phyloP scores from a whole-genome alignment of 768 basidiomycete genomes.

The Russula sp. region DNA sequence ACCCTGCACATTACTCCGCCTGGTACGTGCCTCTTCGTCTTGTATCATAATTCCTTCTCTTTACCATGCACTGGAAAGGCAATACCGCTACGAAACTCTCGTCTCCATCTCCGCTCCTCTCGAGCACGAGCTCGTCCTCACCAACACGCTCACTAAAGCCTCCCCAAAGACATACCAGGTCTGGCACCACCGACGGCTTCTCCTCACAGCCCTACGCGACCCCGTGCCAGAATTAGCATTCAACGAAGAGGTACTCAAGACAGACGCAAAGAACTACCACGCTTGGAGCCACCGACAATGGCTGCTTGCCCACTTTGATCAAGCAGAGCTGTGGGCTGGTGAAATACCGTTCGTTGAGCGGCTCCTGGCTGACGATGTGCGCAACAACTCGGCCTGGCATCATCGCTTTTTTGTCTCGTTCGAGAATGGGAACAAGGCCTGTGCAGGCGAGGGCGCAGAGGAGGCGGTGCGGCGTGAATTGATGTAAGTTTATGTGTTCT shows the following conservation, averaged over 20 bases:
- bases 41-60: background rate
- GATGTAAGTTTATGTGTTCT: constrained; percentile 45
- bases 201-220: constrained; percentile 49
- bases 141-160: constrained; percentile 79
- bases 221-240: constrained; percentile 71
- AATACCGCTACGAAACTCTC: constrained; percentile 89
- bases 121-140: constrained; percentile 69
- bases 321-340: constrained; percentile 58
- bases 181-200: constrained; percentile 86
- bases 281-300: constrained; percentile 99
- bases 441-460: constrained; percentile 50
- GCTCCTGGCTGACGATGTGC: constrained; percentile 65
- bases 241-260: constrained; percentile 60
- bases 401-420: constrained; percentile 88
- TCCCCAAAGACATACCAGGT: constrained; percentile 97
- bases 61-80: constrained; percentile 44
- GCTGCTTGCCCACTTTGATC: constrained; percentile 79
- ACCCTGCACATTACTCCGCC: constrained; percentile 95
- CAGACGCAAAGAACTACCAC: constrained; percentile 95
- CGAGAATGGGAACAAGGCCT: constrained; percentile 51
- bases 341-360: constrained; percentile 72
- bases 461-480: constrained; percentile 62
- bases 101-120: constrained; percentile 59
- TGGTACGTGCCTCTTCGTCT: constrained; percentile 50
- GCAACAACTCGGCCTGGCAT: constrained; percentile 98